These are phyloP conservation scores for Zea luxurians DNA, from an alignment of 176 grass and related monocot species.

Conservation along the genomic window DNA sequence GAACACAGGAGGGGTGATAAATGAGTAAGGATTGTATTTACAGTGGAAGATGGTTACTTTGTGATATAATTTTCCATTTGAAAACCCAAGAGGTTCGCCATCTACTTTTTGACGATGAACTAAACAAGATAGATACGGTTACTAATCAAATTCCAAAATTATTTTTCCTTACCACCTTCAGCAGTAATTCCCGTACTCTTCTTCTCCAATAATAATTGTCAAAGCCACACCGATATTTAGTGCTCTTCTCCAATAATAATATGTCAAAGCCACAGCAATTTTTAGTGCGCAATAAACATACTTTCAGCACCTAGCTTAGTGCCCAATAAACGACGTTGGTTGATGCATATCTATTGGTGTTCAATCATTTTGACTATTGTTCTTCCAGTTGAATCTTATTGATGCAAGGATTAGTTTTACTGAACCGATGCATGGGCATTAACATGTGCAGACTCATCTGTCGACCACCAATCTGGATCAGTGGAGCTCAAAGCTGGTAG, in stretches of 20 bases:
- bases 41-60: background rate
- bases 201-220: background rate
- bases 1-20: background rate
- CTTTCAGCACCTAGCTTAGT: too few species aligned
- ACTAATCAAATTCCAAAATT: background rate
- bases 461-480: conserved; percentile 49
- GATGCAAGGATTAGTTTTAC: background rate
- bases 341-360: background rate
- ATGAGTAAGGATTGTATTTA: too few species aligned
- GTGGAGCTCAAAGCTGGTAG: conserved; percentile 55
- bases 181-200: background rate
- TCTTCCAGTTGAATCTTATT: background rate
- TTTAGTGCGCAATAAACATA: too few species aligned
- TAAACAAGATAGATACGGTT: background rate
- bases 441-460: conserved; percentile 40
- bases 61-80: background rate
- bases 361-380: background rate
- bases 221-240: background rate
- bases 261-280: too few species aligned
- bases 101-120: background rate
- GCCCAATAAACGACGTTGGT: background rate
- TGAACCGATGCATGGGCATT: background rate
- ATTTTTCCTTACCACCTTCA: background rate
- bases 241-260: too few species aligned
- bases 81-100: background rate